Evolutionary conservation across 1,139 yeast genomes (phyloP).

Genomic region (Taphrina pruni): DNA sequence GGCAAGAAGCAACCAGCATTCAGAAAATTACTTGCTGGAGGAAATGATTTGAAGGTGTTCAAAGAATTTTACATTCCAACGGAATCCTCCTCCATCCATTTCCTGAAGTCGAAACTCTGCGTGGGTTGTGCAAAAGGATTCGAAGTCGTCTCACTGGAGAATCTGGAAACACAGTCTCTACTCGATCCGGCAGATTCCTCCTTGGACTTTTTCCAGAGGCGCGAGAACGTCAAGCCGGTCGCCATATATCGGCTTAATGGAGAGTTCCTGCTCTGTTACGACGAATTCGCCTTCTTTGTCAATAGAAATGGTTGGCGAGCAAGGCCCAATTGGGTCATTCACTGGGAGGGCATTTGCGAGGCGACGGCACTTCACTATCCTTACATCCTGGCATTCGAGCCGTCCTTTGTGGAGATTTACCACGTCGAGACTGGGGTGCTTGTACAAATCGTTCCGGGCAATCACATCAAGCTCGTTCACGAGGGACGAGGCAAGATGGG

Average conservation of each 20-base stretch:
- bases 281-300: constrained; percentile 88
- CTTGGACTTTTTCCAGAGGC: constrained; percentile 88
- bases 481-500: constrained; percentile 67
- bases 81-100: constrained; percentile 90
- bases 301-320: constrained; percentile 97
- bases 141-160: constrained; percentile 84
- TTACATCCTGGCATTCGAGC: constrained; percentile 86
- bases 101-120: constrained; percentile 83
- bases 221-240: constrained; percentile 83
- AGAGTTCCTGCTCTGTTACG: constrained; percentile 67
- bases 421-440: constrained; percentile 87
- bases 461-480: constrained; percentile 66
- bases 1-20: constrained; percentile 56
- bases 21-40: constrained; percentile 59
- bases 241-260: constrained; percentile 88
- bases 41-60: constrained; percentile 65
- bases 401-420: constrained; percentile 86
- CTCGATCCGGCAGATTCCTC: constrained; percentile 97
- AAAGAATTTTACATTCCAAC: constrained; percentile 81
- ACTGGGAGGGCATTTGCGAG: constrained; percentile 97
- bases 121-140: constrained; percentile 96
- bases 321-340: constrained; percentile 88
- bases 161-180: constrained; percentile 73
- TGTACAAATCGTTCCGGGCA: constrained; percentile 90
- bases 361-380: constrained; percentile 94